Percentiles rank a stretch among this genome's conserved stretches.
These are phyloP conservation scores for Crithidia acanthocephali DNA, from an alignment of 208 protist genomes.

Conservation along the genomic window DNA sequence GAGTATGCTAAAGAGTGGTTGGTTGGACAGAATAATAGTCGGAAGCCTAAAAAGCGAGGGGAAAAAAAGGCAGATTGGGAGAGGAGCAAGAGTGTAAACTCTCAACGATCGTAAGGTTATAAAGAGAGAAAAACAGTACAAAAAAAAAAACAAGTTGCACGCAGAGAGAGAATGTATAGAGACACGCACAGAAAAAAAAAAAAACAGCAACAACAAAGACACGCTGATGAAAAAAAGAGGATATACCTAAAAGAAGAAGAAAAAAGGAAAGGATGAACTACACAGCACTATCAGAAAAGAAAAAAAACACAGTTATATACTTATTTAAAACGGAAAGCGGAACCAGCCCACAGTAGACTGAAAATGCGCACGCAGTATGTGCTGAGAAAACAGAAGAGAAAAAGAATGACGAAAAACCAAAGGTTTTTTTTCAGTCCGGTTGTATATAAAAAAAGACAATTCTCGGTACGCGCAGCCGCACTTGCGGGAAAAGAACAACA, in stretches of 20 bases:
- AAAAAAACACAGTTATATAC: background rate
- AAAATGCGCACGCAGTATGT: background rate
- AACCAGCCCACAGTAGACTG: background rate
- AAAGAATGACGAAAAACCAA: background rate
- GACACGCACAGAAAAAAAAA: constrained; percentile 1
- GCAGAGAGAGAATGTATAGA: constrained; percentile 6
- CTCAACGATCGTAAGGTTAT: background rate
- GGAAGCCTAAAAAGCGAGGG: background rate
- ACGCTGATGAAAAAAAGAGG: background rate
- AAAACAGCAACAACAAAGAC: background rate
- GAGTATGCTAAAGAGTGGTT: too few species aligned
- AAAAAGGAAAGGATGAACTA: background rate
- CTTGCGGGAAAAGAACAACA: constrained; percentile 11
- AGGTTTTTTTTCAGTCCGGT: background rate
- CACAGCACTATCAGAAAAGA: background rate
- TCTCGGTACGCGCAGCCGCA: background rate
- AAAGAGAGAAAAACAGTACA: background rate
- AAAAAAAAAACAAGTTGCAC: background rate
- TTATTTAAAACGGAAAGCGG: background rate
- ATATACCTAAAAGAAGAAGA: background rate
- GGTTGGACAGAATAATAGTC: background rate
- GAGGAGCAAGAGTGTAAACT: too few species aligned
- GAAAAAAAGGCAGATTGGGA: constrained; percentile 2
- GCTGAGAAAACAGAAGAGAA: background rate
- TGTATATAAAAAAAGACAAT: background rate